Evolutionary conservation across 306 rosid species (phyloP), one percentile per base, ranked within the genome.

Genomic region (Quercus dentata): DNA sequence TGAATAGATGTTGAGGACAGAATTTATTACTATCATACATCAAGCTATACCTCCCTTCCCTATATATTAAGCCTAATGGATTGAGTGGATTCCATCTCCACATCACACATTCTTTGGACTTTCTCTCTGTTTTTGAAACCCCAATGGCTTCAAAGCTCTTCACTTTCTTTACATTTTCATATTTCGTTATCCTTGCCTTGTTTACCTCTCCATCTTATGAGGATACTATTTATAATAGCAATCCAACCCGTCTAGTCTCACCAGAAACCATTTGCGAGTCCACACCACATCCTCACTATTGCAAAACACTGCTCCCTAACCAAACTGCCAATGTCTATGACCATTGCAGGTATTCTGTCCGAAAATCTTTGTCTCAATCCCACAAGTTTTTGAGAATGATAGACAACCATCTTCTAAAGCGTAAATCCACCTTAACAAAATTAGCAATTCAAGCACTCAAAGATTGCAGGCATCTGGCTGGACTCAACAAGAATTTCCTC

Each of bases 221-320:
- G 80, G 70, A 75, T 18, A 33, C 46, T 41, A 7, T 41, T 7
- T 41, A 58, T 68, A 49, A 49, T 49, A 19, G 19, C n/a, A 15
- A 63, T 38, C 20, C 82, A 21, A 56, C 76, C 23, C 69, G 58
- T 61, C 75, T 78, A 0, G 70, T 76, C 8, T 55, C 89, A 2
- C 31, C 84, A 1, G 84, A 82, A 23, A 76, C 84, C 65, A 82
- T 85, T 13, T 89, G 95, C 89, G 23, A 83, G 33, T 75, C 76
- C 46, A 87, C 88, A 11, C 85, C 80, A 9, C 72, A 87, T 75
- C 91, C 90, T 4, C 75, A 91, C 8, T 89, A 80, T 56, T 91
- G 92, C 84, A 87, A 71, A 82, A 13, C 76, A 5, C 65, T 79
- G 13, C 89, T 91, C 31, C 86, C 86, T 1, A 69, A 69, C 68